A percentile compares a stretch with the other conserved stretches of the same genome.
phyloP scores from a whole-genome alignment of 2,329 filamentous ascomycete species.

The Beauveria sp. region DNA sequence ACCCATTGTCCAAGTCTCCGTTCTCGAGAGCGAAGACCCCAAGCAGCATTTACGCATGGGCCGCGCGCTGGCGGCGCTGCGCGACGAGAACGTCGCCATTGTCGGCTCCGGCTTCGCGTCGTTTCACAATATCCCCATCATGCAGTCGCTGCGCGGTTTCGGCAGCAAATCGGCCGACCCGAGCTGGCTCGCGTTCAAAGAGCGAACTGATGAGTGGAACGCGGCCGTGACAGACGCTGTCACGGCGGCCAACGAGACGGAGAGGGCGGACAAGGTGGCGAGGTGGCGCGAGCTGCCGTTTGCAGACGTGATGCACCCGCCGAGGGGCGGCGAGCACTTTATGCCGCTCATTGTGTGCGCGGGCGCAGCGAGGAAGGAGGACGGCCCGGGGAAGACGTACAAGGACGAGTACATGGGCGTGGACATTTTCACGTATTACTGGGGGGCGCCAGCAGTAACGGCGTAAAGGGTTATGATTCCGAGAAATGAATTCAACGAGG shows the following conservation, averaged over 20 bases:
- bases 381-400: slow-evolving; percentile 35
- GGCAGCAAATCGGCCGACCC: background rate
- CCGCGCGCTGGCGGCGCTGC: slow-evolving; percentile 41
- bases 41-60: slow-evolving; percentile 43
- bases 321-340: slow-evolving; percentile 48
- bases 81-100: slow-evolving; percentile 47
- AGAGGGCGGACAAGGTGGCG: slow-evolving; percentile 32
- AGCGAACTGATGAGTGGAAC: slow-evolving; percentile 36
- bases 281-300: slow-evolving; percentile 41
- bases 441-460: slow-evolving; percentile 28
- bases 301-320: slow-evolving; percentile 47
- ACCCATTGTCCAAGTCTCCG: slow-evolving; percentile 50
- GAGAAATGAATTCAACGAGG: no score
- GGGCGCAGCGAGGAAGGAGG: slow-evolving; percentile 34
- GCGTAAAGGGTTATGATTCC: slow-evolving; percentile 12
- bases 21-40: slow-evolving; percentile 44
- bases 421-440: slow-evolving; percentile 49
- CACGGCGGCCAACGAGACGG: slow-evolving; percentile 22
- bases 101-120: slow-evolving; percentile 54
- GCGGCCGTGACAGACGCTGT: slow-evolving; percentile 34
- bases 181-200: slow-evolving; percentile 17
- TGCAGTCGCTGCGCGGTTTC: slow-evolving; percentile 28
- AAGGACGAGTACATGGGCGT: slow-evolving; percentile 41
- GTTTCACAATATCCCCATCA: slow-evolving; percentile 45
- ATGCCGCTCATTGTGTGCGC: slow-evolving; percentile 51